A percentile compares a stretch with the other conserved stretches of the same genome.
Conservation (phyloP, 2,329 filamentous ascomycete genomes). For the Berkeleyomyces basicola region DNA sequence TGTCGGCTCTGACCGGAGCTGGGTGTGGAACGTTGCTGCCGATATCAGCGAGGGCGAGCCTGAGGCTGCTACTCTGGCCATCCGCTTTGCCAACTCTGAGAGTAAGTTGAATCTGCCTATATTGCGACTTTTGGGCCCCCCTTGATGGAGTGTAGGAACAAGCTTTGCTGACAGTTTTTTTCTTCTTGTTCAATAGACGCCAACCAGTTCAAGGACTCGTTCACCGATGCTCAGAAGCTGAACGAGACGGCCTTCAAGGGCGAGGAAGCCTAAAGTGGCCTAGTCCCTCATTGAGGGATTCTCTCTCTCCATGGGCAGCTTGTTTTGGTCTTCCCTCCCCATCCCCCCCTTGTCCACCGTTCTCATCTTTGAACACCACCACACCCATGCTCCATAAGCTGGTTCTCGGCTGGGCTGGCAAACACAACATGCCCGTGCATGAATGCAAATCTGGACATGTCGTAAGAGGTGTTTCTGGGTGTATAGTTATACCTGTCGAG, state of each 20-base stretch:
- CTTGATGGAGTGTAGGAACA: neutral
- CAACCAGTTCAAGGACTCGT: slow-evolving; percentile 93
- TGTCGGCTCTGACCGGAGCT: slow-evolving; percentile 92
- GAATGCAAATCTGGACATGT: neutral
- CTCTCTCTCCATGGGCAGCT: neutral
- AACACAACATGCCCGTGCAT: neutral
- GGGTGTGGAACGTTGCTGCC: slow-evolving; percentile 97
- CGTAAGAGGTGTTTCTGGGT: neutral
- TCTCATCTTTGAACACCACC: neutral
- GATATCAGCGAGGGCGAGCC: slow-evolving; percentile 97
- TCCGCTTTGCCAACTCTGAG: slow-evolving; percentile 93
- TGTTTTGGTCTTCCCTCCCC: neutral
- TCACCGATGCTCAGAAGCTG: slow-evolving; percentile 91
- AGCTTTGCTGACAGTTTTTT: neutral
- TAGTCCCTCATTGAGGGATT: neutral
- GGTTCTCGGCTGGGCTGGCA: neutral
- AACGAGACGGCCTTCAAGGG: slow-evolving; percentile 73
- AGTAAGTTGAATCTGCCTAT: slow-evolving; percentile 43
- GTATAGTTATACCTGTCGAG: neutral
- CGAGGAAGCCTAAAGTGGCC: slow-evolving; percentile 16
- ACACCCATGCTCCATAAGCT: neutral
- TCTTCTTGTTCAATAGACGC: slow-evolving; percentile 44
- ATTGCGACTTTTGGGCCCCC: neutral
- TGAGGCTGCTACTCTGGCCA: slow-evolving; percentile 88
- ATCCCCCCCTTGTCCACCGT: neutral